Percentiles rank a stretch among this genome's conserved stretches.
These are phyloP conservation scores for Hanseniaspora osmophila DNA, from an alignment of 805 yeast species.

Conservation along the genomic window DNA sequence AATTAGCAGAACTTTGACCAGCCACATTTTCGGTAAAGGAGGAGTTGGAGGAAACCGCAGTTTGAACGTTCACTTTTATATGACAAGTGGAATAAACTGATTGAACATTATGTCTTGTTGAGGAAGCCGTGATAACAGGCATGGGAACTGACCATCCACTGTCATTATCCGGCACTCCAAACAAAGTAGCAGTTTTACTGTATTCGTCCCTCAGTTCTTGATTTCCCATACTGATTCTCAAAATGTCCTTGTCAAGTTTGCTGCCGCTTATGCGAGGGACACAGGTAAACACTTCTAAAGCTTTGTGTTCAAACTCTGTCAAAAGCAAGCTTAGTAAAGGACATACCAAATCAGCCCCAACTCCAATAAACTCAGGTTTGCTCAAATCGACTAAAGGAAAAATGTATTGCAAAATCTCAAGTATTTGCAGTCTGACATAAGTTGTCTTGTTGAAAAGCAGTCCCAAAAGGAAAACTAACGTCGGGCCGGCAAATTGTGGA, in stretches of 20 bases:
- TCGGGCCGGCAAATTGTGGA: constrained; percentile 59
- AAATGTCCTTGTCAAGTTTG: constrained; percentile 77
- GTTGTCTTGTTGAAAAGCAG: constrained; percentile 57
- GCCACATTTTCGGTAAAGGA: not conserved
- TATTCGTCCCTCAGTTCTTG: constrained; percentile 63
- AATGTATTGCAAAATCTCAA: constrained; percentile 59
- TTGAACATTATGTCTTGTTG: constrained; percentile 84
- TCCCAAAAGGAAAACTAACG: constrained; percentile 64
- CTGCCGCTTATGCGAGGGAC: constrained; percentile 78
- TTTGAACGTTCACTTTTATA: constrained; percentile 10
- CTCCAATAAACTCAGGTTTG: constrained; percentile 66
- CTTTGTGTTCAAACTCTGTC: constrained; percentile 80
- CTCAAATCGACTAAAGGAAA: constrained; percentile 68
- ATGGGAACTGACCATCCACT: constrained; percentile 95
- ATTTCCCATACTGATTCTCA: constrained; percentile 84
- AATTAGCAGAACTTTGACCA: too few relatives aligned
- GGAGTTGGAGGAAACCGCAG: not conserved
- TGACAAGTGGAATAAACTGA: constrained; percentile 85
- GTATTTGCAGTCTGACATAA: constrained; percentile 72
- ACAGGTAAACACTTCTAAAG: constrained; percentile 80
- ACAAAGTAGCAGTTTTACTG: constrained; percentile 75
- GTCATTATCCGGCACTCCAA: constrained; percentile 81
- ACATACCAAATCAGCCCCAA: constrained; percentile 89
- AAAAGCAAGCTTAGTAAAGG: constrained; percentile 68
- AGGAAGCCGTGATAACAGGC: constrained; percentile 83